Evolutionary conservation across 768 basidiomycete genomes (phyloP).

Genomic region (Brasilioporus rufonigricans): DNA sequence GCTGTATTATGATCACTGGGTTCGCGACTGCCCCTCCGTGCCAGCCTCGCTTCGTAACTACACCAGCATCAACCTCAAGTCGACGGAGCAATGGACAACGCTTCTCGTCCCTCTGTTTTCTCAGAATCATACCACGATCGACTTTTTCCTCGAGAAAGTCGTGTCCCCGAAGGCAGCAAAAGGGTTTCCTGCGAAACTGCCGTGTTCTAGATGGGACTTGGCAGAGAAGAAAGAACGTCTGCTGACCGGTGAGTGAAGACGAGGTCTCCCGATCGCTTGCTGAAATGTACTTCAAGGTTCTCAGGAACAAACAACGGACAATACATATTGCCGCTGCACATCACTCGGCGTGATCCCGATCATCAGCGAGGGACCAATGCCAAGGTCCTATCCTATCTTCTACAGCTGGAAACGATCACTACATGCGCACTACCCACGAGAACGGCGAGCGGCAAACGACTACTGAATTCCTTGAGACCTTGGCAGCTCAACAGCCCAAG

Average conservation of each 20-base stretch:
- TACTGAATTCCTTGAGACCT: slow-evolving; percentile 20
- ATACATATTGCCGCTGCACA: slow-evolving; percentile 37
- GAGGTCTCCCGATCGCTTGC: no score
- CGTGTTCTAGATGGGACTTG: slow-evolving; percentile 39
- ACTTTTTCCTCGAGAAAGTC: neutral
- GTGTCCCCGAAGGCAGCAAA: slow-evolving; percentile 21
- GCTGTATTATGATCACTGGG: neutral
- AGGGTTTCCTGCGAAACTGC: slow-evolving; percentile 34
- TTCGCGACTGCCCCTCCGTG: slow-evolving; percentile 16
- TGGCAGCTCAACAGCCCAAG: slow-evolving; percentile 35
- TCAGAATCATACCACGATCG: slow-evolving; percentile 27
- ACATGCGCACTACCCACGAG: slow-evolving; percentile 11
- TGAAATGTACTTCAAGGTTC: slow-evolving; percentile 26
- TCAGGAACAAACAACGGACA: slow-evolving; percentile 40
- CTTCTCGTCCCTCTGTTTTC: slow-evolving; percentile 21
- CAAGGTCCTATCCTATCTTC: no score
- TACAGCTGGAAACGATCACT: slow-evolving; percentile 7
- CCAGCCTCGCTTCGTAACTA: no score
- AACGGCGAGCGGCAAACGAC: slow-evolving; percentile 16
- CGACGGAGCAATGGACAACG: slow-evolving; percentile 20
- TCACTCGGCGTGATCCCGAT: slow-evolving; percentile 6
- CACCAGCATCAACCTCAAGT: slow-evolving; percentile 16
- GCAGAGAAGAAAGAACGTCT: slow-evolving; percentile 26
- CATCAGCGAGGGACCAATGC: no score
- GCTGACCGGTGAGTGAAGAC: slow-evolving; percentile 11